phyloP scores from a whole-genome alignment of 768 basidiomycete species.

The Pleurotus tuber-regium region DNA sequence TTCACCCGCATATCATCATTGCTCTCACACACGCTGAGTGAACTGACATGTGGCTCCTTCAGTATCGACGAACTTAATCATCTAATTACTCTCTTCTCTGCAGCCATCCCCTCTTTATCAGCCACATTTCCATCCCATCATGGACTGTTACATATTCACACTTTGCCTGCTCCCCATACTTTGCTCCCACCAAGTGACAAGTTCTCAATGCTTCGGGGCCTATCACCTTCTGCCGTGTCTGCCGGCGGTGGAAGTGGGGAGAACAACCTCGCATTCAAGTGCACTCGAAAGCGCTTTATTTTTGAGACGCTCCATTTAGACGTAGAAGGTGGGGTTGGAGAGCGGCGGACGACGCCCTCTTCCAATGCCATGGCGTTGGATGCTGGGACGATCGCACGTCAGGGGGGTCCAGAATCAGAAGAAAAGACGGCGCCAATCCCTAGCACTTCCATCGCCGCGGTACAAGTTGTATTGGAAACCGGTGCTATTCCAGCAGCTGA shows the following conservation, averaged over 20 bases:
- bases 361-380: conserved; percentile 18
- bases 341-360: conserved; percentile 62
- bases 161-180: conserved; percentile 71
- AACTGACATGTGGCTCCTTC: background rate
- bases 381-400: conserved; percentile 13
- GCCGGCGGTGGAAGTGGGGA: conserved; percentile 70
- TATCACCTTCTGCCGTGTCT: conserved; percentile 51
- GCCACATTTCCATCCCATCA: conserved; percentile 80
- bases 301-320: conserved; percentile 92
- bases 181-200: conserved; percentile 79
- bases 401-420: conserved; percentile 12
- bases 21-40: too few relatives aligned
- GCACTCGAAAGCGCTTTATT: conserved; percentile 81
- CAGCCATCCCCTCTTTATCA: conserved; percentile 77
- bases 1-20: too few relatives aligned
- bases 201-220: conserved; percentile 79
- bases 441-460: conserved; percentile 29
- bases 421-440: background rate
- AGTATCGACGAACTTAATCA: background rate
- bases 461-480: conserved; percentile 45
- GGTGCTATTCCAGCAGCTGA: conserved; percentile 10
- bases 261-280: conserved; percentile 94
- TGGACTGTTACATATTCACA: conserved; percentile 77
- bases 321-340: conserved; percentile 80
- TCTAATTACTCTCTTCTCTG: background rate